Conservation (phyloP, 129 eudicot genomes). For the Cynara cardunculus region DNA sequence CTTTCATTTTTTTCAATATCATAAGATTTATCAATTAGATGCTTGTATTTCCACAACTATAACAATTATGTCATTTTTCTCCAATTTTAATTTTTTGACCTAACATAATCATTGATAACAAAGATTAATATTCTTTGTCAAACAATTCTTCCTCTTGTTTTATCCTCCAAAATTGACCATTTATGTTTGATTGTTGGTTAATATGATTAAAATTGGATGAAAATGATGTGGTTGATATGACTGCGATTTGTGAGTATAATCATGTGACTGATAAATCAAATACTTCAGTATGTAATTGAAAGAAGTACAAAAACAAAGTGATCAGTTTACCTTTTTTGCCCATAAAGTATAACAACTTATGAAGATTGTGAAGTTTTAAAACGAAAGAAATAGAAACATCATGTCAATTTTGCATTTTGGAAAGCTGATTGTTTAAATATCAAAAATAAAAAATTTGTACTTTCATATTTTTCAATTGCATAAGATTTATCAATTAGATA, state of each 20-base stretch:
- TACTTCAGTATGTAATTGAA: not conserved
- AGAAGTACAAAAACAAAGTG: not conserved
- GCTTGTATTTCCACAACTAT: not conserved
- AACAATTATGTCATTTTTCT: not conserved
- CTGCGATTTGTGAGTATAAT: not conserved
- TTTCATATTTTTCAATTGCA: not conserved
- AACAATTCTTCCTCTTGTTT: not conserved
- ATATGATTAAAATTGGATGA: not conserved
- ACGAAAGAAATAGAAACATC: not conserved
- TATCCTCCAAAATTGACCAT: not conserved
- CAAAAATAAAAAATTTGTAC: not conserved
- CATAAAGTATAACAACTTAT: not conserved
- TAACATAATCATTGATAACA: not conserved
- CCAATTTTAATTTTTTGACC: not conserved
- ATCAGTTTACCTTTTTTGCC: not conserved
- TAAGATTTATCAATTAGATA: not conserved
- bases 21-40: not conserved
- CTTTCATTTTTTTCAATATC: not conserved
- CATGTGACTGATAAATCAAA: not conserved
- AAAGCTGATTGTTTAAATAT: not conserved
- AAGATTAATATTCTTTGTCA: not conserved
- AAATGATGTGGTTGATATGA: not conserved
- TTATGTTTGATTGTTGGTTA: slow-evolving; percentile 7
- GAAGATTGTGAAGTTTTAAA: not conserved
- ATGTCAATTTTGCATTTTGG: not conserved